Percentiles rank a stretch among this genome's conserved stretches.
Evolutionary conservation across 192 early-diverging fungal species (phyloP).

Genomic region (Linnemannia exigua): DNA sequence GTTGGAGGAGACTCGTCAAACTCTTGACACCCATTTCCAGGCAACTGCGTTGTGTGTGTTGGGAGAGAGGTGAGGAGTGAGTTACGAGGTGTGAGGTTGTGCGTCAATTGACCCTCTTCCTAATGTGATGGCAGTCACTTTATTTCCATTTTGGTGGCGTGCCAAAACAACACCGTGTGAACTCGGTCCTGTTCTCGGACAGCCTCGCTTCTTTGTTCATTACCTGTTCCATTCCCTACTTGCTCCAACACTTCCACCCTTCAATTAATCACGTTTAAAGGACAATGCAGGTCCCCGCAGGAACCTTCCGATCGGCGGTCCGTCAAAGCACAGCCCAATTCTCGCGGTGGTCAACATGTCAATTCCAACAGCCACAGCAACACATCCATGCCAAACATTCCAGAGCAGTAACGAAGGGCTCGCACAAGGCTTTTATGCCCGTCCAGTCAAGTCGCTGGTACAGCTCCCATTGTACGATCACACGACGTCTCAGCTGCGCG

Average conservation of each 20-base stretch:
- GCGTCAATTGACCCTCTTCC: not conserved
- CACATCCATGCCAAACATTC: too few relatives aligned
- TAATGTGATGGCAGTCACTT: not conserved
- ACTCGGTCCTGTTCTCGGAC: not conserved
- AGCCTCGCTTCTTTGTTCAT: not conserved
- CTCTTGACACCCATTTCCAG: slow-evolving; percentile 69
- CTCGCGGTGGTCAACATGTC: slow-evolving; percentile 13
- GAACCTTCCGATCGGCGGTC: slow-evolving; percentile 9
- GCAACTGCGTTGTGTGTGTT: not conserved
- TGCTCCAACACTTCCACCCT: not conserved
- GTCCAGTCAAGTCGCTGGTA: slow-evolving; percentile 41
- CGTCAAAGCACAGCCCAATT: not conserved
- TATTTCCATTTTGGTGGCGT: slow-evolving; percentile 9
- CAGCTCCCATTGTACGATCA: slow-evolving; percentile 41
- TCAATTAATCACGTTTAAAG: not conserved
- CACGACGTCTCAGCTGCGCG: not conserved
- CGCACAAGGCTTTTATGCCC: not conserved
- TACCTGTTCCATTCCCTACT: not conserved
- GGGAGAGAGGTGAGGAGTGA: not conserved
- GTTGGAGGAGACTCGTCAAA: slow-evolving; percentile 65
- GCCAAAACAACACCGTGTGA: slow-evolving; percentile 9
- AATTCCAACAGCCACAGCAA: not conserved
- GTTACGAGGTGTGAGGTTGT: too few relatives aligned
- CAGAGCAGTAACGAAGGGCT: not conserved
- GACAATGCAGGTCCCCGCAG: slow-evolving; percentile 12